Evolutionary conservation across 139 green algal genomes (phyloP).

Genomic region (Volvox reticuliferus): DNA sequence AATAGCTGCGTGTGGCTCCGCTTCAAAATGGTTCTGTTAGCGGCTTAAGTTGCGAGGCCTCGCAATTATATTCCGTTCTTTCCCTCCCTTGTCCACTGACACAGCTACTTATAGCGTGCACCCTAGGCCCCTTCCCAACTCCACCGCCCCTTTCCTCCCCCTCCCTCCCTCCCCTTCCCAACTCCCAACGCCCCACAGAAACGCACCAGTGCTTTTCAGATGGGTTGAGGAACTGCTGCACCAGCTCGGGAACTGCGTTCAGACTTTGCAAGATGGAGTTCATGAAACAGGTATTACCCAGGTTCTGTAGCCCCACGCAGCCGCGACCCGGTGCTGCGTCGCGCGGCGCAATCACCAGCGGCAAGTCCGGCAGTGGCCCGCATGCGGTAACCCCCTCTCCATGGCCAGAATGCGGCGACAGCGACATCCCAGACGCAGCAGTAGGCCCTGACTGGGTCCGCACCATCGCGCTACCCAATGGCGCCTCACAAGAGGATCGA

Average conservation of each 20-base stretch:
- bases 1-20: too few relatives aligned
- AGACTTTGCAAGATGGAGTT: constrained; percentile 82
- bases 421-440: neutral
- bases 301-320: constrained; percentile 80
- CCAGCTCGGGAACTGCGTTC: constrained; percentile 65
- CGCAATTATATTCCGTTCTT: too few relatives aligned
- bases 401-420: neutral
- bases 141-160: too few relatives aligned
- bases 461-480: too few relatives aligned
- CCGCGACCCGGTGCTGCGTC: constrained; percentile 39
- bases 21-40: too few relatives aligned
- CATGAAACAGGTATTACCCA: constrained; percentile 93
- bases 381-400: neutral
- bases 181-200: neutral
- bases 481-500: too few relatives aligned
- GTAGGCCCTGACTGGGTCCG: too few relatives aligned
- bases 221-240: constrained; percentile 28
- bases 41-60: too few relatives aligned
- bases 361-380: constrained; percentile 25
- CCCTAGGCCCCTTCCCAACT: too few relatives aligned
- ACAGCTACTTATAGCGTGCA: too few relatives aligned
- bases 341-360: neutral
- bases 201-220: neutral
- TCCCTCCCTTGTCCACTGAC: too few relatives aligned
- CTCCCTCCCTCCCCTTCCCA: too few relatives aligned